These are phyloP conservation scores for Exophiala alcalophila DNA, from an alignment of 2,329 filamentous ascomycete species.

Conservation along the genomic window DNA sequence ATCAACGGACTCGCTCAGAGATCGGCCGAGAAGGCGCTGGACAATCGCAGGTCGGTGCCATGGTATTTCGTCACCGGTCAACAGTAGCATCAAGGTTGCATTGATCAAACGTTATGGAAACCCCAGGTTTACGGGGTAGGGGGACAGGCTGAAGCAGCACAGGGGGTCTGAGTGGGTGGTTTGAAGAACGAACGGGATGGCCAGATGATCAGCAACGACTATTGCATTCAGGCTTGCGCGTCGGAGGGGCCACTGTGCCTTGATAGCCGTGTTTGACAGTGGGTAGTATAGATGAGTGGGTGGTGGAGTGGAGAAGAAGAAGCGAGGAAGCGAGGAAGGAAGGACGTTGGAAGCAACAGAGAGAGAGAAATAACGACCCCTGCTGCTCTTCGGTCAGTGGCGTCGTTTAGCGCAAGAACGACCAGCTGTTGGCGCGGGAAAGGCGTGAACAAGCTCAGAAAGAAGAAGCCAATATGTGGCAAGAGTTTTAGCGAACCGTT, in stretches of 20 bases:
- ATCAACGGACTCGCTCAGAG: constrained; percentile 2
- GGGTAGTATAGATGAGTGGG: background rate
- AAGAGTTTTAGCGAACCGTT: too few species aligned
- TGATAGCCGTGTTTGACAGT: constrained; percentile 5
- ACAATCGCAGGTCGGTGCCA: background rate
- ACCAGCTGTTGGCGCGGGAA: background rate
- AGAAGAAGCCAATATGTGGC: background rate
- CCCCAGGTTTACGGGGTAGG: too few species aligned
- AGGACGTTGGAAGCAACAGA: too few species aligned
- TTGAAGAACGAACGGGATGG: background rate
- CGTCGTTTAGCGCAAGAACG: constrained; percentile 3
- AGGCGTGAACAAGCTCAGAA: background rate
- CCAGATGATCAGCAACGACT: constrained; percentile 7
- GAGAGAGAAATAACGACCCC: background rate
- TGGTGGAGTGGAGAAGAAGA: constrained; percentile 1
- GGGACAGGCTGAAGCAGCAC: background rate
- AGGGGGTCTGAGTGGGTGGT: background rate
- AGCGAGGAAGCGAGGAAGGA: too few species aligned
- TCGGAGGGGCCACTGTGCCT: background rate
- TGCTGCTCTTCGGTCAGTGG: constrained; percentile 15
- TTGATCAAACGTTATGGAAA: constrained; percentile 4
- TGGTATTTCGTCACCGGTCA: constrained; percentile 1
- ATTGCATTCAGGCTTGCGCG: constrained; percentile 14
- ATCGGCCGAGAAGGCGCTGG: constrained; percentile 1
- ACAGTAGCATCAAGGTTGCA: constrained; percentile 1